These are phyloP conservation scores for Botrytis tulipae DNA, from an alignment of 2,329 filamentous ascomycete genomes.

Conservation along the genomic window DNA sequence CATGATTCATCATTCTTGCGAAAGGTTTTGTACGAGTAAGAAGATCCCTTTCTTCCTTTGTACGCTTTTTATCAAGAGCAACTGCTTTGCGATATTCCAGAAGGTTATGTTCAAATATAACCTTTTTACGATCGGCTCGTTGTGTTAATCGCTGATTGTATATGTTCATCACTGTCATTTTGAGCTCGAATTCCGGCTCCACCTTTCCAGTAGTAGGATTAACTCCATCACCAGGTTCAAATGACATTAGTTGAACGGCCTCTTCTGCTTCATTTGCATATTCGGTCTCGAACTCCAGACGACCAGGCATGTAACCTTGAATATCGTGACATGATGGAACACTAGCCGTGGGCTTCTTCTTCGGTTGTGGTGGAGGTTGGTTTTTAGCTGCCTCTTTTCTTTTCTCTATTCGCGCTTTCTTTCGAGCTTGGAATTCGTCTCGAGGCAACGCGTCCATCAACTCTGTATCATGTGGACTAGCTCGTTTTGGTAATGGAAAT, in stretches of 20 bases:
- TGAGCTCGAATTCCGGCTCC: constrained; percentile 95
- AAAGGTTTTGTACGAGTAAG: constrained; percentile 94
- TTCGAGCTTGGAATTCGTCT: constrained; percentile 88
- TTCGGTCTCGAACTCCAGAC: constrained; percentile 95
- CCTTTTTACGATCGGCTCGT: constrained; percentile 90
- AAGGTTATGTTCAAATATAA: constrained; percentile 92
- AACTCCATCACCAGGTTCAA: constrained; percentile 91
- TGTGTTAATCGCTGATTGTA: constrained; percentile 92
- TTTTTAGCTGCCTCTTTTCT: constrained; percentile 84
- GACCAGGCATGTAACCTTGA: constrained; percentile 97
- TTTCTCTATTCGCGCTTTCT: constrained; percentile 91
- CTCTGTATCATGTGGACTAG: constrained; percentile 76
- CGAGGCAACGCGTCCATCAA: constrained; percentile 78
- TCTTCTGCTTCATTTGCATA: constrained; percentile 98
- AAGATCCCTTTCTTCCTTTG: constrained; percentile 90
- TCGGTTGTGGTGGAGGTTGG: constrained; percentile 78
- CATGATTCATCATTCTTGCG: constrained; percentile 91
- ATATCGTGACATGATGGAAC: constrained; percentile 97
- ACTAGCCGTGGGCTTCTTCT: constrained; percentile 93
- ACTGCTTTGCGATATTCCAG: constrained; percentile 92
- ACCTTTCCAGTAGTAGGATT: constrained; percentile 80
- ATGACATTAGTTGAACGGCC: constrained; percentile 96
- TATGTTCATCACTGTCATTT: constrained; percentile 97
- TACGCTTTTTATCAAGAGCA: constrained; percentile 87
- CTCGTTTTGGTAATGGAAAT: constrained; percentile 85